Evolutionary conservation across 139 green algal genomes (phyloP).

Genomic region (Diplosphaera chodatii): DNA sequence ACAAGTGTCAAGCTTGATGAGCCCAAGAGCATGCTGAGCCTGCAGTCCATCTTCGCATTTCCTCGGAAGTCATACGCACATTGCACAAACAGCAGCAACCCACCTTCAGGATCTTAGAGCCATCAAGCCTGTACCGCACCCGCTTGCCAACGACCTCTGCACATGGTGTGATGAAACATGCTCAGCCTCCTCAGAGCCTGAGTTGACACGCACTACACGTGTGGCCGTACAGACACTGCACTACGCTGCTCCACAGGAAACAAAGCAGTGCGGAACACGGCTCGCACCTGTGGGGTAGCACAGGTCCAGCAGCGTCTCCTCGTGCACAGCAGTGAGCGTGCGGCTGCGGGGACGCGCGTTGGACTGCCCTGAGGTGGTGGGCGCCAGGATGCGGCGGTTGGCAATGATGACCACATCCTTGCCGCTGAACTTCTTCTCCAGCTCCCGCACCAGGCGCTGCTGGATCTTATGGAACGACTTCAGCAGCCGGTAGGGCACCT

Average conservation of each 20-base stretch:
- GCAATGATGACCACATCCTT: constrained; percentile 97
- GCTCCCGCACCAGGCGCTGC: constrained; percentile 92
- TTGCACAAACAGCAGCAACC: not conserved
- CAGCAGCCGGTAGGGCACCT: constrained; percentile 93
- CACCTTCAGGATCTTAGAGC: constrained; percentile 86
- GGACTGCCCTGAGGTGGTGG: constrained; percentile 55
- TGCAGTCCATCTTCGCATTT: no score
- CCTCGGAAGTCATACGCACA: no score
- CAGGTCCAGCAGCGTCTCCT: constrained; percentile 89
- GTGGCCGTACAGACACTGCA: no score
- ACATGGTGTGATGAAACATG: no score
- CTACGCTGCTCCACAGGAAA: no score
- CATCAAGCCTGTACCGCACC: constrained; percentile 87
- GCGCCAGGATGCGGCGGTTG: constrained; percentile 88
- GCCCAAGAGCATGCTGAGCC: no score
- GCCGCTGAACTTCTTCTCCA: constrained; percentile 99
- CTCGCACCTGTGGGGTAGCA: constrained; percentile 80
- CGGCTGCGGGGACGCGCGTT: constrained; percentile 74
- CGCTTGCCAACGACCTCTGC: constrained; percentile 98
- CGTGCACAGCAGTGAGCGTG: constrained; percentile 94
- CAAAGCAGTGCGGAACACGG: no score
- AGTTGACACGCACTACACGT: no score
- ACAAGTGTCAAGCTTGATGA: no score
- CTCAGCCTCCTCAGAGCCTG: no score
- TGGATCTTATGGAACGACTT: constrained; percentile 99